phyloP scores from a whole-genome alignment of 177 flowering plant species.

The Vitis hybrid region DNA sequence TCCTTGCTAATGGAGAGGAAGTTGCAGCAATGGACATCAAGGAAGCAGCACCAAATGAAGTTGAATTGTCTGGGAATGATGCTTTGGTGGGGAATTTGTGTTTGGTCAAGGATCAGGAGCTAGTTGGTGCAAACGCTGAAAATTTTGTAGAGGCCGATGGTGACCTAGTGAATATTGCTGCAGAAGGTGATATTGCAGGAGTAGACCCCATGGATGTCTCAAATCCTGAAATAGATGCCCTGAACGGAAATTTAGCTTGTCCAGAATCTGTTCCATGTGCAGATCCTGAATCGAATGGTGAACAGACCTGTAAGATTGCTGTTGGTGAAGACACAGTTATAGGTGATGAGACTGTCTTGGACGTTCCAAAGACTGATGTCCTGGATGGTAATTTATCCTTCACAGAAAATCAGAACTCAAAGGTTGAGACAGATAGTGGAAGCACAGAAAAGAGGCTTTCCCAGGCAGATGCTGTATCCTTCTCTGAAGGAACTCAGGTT shows the following conservation, averaged over 20 bases:
- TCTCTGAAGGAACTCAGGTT: background rate
- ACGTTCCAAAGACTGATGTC: too few species aligned
- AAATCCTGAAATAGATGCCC: background rate
- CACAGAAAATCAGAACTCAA: background rate
- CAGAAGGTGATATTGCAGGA: background rate
- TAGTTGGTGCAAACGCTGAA: background rate
- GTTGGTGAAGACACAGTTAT: background rate
- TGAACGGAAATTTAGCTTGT: background rate
- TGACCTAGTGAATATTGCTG: background rate
- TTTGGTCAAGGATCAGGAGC: background rate
- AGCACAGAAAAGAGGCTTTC: background rate
- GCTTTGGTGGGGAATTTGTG: conserved; percentile 4
- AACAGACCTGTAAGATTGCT: background rate
- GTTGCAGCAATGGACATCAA: conserved; percentile 7
- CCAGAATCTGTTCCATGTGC: background rate
- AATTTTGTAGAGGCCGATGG: background rate
- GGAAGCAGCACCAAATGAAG: conserved; percentile 7
- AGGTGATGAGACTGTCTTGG: background rate
- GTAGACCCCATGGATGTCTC: background rate
- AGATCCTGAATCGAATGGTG: background rate
- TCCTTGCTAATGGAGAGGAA: conserved; percentile 6
- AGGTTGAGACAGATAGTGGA: background rate
- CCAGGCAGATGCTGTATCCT: background rate
- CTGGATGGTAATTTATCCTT: background rate
- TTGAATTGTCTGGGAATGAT: background rate